These are phyloP conservation scores for Dichotomocladium elegans DNA, from an alignment of 371 early-diverging fungal genomes.

Conservation along the genomic window DNA sequence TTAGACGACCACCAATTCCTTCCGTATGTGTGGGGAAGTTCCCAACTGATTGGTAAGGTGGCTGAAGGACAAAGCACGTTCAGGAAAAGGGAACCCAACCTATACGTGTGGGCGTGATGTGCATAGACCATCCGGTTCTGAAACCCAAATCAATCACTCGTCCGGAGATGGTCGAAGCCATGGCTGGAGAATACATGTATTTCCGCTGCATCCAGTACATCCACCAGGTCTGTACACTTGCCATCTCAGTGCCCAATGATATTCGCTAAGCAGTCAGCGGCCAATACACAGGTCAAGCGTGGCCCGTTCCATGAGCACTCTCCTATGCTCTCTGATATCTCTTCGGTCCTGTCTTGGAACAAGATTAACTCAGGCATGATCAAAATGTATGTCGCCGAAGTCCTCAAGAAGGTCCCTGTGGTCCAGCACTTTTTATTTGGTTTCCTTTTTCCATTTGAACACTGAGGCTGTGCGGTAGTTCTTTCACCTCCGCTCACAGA, in stretches of 20 bases:
- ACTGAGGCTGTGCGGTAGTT: too few species aligned
- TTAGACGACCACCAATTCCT: constrained; percentile 98
- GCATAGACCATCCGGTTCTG: constrained; percentile 54
- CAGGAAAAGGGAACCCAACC: too few species aligned
- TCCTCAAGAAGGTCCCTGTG: constrained; percentile 92
- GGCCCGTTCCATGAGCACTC: constrained; percentile 82
- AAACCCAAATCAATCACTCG: constrained; percentile 74
- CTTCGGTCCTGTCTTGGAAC: constrained; percentile 80
- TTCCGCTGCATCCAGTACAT: constrained; percentile 85
- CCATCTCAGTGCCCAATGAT: neutral
- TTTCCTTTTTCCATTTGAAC: constrained; percentile 44
- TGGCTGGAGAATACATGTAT: constrained; percentile 82
- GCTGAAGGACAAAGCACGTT: too few species aligned
- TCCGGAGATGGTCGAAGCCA: constrained; percentile 61
- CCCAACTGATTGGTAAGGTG: constrained; percentile 67
- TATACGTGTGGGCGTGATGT: neutral
- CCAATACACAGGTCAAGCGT: constrained; percentile 62
- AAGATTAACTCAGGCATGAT: constrained; percentile 94
- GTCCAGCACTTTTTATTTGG: constrained; percentile 98
- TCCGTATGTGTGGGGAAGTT: constrained; percentile 94
- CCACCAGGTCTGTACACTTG: constrained; percentile 64
- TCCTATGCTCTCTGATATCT: constrained; percentile 92
- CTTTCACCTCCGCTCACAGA: too few species aligned
- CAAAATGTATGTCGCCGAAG: constrained; percentile 97
- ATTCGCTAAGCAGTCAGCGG: neutral